Evolutionary conservation across 2,329 filamentous ascomycete species (phyloP).

Genomic region (Trichophyton benhamiae): DNA sequence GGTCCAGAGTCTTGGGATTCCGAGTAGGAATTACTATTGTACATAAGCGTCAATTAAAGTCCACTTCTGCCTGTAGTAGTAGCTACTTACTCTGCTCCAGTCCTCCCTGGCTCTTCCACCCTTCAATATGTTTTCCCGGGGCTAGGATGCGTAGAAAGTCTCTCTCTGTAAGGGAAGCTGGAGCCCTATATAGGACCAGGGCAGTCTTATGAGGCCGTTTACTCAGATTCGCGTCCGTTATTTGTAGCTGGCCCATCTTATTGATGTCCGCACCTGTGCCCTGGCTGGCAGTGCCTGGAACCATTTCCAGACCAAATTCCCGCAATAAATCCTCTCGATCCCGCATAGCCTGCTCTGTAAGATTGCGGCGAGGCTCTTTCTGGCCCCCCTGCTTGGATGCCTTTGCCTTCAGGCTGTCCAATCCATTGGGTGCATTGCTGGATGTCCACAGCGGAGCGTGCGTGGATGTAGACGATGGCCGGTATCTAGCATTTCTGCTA

Average conservation of each 20-base stretch:
- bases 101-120: constrained; percentile 11
- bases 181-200: constrained; percentile 12
- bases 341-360: not conserved
- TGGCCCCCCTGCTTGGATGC: not conserved
- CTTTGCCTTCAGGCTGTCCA: not conserved
- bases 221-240: constrained; percentile 10
- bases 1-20: constrained; percentile 11
- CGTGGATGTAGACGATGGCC: not conserved
- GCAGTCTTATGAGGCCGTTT: constrained; percentile 14
- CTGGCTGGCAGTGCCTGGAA: constrained; percentile 10
- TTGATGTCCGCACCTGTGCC: constrained; percentile 11
- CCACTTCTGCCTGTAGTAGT: not conserved
- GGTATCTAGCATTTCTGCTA: not conserved
- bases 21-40: constrained; percentile 16
- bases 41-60: not conserved
- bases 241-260: constrained; percentile 9
- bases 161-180: constrained; percentile 13
- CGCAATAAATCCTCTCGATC: constrained; percentile 6
- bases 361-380: not conserved
- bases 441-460: not conserved
- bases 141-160: constrained; percentile 14
- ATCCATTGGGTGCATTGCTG: not conserved
- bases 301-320: constrained; percentile 14
- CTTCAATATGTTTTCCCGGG: constrained; percentile 10
- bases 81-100: constrained; percentile 13